These are phyloP conservation scores for Beauveria sp. DNA, from an alignment of 2,329 filamentous ascomycete genomes.

Conservation along the genomic window DNA sequence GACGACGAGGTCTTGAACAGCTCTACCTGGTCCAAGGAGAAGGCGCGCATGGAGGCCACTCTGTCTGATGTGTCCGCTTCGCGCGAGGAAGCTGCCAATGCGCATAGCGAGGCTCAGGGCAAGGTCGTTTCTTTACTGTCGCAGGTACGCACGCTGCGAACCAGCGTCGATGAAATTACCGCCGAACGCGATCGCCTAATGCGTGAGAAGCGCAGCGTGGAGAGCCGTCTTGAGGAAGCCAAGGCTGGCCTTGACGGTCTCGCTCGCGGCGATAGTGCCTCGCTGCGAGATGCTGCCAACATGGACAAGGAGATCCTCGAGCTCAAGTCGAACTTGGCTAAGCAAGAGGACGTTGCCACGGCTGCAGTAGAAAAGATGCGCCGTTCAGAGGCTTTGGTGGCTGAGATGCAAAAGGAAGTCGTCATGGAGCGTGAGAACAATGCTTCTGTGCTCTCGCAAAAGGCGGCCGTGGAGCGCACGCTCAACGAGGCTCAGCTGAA, in stretches of 20 bases:
- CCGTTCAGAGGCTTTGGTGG: conserved; percentile 75
- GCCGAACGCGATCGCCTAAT: conserved; percentile 77
- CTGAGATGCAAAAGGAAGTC: conserved; percentile 91
- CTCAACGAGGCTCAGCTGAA: conserved; percentile 85
- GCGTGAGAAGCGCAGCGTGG: conserved; percentile 84
- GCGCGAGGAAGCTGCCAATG: conserved; percentile 86
- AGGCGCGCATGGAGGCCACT: conserved; percentile 81
- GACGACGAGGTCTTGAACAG: conserved; percentile 97
- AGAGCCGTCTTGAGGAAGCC: conserved; percentile 77
- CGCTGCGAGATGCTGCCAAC: conserved; percentile 80
- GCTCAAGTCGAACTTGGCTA: conserved; percentile 78
- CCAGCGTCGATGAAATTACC: conserved; percentile 75
- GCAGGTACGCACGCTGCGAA: conserved; percentile 77
- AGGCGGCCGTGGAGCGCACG: conserved; percentile 79
- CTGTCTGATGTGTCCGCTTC: conserved; percentile 82
- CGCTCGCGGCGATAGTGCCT: conserved; percentile 74
- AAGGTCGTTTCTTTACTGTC: conserved; percentile 87
- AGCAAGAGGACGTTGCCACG: conserved; percentile 85
- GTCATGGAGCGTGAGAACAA: conserved; percentile 75
- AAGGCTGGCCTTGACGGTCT: conserved; percentile 84
- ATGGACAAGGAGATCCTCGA: conserved; percentile 86
- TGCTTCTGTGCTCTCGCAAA: conserved; percentile 78
- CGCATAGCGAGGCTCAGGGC: conserved; percentile 89
- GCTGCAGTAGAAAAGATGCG: conserved; percentile 97
- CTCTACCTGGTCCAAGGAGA: conserved; percentile 97